Percentiles rank a stretch among this genome's conserved stretches.
Conservation (phyloP, 768 basidiomycete genomes). For the Tephrocybe sp. region DNA sequence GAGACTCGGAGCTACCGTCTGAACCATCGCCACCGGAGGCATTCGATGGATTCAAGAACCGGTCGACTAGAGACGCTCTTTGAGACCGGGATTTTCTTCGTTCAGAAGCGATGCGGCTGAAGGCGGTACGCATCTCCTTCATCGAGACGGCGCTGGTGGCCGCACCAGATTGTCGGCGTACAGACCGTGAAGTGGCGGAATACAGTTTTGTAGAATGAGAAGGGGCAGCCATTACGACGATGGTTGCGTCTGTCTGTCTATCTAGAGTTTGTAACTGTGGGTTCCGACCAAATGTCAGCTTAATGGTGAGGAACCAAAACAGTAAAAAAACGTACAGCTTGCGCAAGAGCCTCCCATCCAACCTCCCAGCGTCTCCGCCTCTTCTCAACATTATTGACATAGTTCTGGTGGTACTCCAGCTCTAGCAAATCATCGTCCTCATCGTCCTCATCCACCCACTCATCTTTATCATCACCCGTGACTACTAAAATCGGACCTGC, state of each 20-base stretch:
- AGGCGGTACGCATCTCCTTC: conserved; percentile 50
- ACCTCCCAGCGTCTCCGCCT: conserved; percentile 70
- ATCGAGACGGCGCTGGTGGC: conserved; percentile 48
- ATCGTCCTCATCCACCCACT: conserved; percentile 74
- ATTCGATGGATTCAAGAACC: conserved; percentile 43
- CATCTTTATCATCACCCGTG: conserved; percentile 44
- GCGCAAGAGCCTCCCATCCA: conserved; percentile 71
- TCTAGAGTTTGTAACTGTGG: conserved; percentile 73
- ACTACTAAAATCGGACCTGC: conserved; percentile 16
- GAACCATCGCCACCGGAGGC: conserved; percentile 49
- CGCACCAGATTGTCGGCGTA: conserved; percentile 50
- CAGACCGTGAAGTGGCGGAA: conserved; percentile 61
- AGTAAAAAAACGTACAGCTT: conserved; percentile 50
- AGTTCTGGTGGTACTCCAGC: conserved; percentile 74
- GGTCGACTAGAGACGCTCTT: conserved; percentile 42
- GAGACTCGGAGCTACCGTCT: conserved; percentile 46
- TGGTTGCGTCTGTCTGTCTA: conserved; percentile 76
- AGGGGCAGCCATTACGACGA: conserved; percentile 72
- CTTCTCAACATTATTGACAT: conserved; percentile 63
- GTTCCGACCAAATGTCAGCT: background rate
- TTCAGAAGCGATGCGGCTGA: conserved; percentile 56
- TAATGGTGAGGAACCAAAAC: background rate
- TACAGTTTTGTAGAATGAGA: conserved; percentile 69
- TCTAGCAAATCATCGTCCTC: conserved; percentile 72
- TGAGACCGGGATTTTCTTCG: conserved; percentile 45